Conservation (phyloP, 257 asterid species). For the Scutellaria galericulata region DNA sequence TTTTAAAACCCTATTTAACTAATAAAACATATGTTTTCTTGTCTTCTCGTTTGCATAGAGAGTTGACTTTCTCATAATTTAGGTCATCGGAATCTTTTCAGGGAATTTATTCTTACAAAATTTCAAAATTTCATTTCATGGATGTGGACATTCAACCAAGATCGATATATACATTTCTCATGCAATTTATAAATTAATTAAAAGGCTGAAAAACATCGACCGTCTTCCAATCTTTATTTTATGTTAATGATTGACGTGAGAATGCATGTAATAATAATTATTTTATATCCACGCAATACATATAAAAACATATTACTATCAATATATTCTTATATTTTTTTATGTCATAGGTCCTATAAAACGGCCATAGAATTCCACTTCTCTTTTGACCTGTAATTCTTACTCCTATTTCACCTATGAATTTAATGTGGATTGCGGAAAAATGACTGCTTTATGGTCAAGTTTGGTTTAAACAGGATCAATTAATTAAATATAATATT, state of each 20-base stretch:
- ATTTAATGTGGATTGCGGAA: slow-evolving; percentile 27
- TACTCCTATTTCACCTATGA: slow-evolving; percentile 26
- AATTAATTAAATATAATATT: no score
- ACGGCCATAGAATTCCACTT: slow-evolving; percentile 1
- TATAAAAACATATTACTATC: neutral
- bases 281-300: neutral
- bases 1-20: slow-evolving; percentile 33
- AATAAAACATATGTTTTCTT: slow-evolving; percentile 34
- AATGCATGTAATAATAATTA: slow-evolving; percentile 1
- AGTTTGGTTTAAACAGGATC: neutral
- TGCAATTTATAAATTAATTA: slow-evolving; percentile 13
- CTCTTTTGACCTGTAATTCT: slow-evolving; percentile 16
- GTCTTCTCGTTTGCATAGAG: slow-evolving; percentile 53
- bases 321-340: neutral
- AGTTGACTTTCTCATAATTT: slow-evolving; percentile 54
- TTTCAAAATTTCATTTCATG: slow-evolving; percentile 1
- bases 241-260: slow-evolving; percentile 33
- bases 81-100: slow-evolving; percentile 47
- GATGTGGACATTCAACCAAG: slow-evolving; percentile 59
- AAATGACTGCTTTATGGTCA: slow-evolving; percentile 22
- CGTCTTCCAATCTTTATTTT: slow-evolving; percentile 26
- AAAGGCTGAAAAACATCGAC: slow-evolving; percentile 4
- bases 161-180: neutral
- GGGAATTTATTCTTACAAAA: slow-evolving; percentile 36
- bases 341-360: slow-evolving; percentile 3